Conservation (phyloP, 305 asterid species). For the Fraxinus velutina region DNA sequence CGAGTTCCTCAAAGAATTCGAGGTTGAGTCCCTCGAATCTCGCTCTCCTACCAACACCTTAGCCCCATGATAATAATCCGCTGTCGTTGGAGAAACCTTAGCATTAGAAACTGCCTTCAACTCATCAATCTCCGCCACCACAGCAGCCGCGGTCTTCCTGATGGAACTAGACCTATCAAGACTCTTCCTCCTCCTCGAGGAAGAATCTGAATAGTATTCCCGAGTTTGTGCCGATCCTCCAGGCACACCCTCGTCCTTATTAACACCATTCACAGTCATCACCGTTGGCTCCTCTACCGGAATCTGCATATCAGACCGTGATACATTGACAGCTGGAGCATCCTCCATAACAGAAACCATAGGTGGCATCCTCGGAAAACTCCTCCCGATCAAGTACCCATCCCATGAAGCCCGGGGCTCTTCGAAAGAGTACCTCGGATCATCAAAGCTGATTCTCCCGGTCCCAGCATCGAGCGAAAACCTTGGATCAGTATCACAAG, state of each 20-base stretch:
- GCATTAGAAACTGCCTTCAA: constrained; percentile 55
- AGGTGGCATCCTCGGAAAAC: constrained; percentile 60
- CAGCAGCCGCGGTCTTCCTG: constrained; percentile 76
- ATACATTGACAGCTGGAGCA: constrained; percentile 44
- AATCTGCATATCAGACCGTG: constrained; percentile 65
- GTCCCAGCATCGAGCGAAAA: constrained; percentile 83
- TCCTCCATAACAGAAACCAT: constrained; percentile 88
- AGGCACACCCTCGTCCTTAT: constrained; percentile 49
- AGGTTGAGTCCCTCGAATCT: constrained; percentile 47
- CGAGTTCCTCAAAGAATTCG: constrained; percentile 53
- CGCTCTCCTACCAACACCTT: constrained; percentile 44
- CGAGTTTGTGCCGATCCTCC: constrained; percentile 85
- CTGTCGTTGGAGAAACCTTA: constrained; percentile 51
- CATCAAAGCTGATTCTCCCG: constrained; percentile 79
- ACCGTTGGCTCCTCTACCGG: constrained; percentile 59
- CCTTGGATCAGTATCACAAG: constrained; percentile 85
- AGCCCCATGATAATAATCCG: constrained; percentile 49
- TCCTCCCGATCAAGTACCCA: constrained; percentile 68
- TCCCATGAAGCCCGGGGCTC: constrained; percentile 98
- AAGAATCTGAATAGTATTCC: constrained; percentile 75
- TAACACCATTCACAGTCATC: constrained; percentile 6
- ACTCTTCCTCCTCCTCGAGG: constrained; percentile 83
- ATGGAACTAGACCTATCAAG: constrained; percentile 87
- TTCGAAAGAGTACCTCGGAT: constrained; percentile 78
- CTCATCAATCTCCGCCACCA: constrained; percentile 83